Conservation (phyloP, 78 protist species). For the Anaeramoeba ignava region DNA sequence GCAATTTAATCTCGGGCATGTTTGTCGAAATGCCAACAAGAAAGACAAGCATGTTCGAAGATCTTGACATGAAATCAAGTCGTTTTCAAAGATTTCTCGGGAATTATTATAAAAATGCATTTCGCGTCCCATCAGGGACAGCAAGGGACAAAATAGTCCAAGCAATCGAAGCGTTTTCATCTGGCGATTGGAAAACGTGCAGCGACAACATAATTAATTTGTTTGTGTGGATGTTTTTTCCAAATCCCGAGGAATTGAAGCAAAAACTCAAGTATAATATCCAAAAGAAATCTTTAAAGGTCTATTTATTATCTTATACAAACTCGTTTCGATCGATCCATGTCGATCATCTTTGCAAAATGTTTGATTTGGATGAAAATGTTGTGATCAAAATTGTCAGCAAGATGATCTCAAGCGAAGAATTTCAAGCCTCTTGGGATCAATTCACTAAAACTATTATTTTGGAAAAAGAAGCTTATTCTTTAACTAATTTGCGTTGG, state of each 20-base stretch:
- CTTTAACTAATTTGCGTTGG: no score
- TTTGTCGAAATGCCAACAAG: neutral
- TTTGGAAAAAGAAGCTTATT: no score
- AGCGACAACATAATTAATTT: neutral
- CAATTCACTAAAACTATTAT: no score
- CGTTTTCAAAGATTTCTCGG: neutral
- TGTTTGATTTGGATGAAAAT: neutral
- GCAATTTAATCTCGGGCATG: neutral
- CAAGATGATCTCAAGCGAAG: neutral
- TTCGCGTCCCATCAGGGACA: neutral
- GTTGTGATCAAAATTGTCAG: neutral
- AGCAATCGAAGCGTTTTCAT: neutral
- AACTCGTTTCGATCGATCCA: neutral
- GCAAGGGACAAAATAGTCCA: neutral
- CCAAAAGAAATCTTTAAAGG: neutral
- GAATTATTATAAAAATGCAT: neutral
- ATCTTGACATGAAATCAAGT: neutral
- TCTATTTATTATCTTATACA: neutral
- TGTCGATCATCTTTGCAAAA: neutral
- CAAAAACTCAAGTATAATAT: neutral
- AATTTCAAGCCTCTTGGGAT: neutral
- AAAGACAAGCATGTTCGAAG: neutral
- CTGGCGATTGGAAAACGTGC: neutral
- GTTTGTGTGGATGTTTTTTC: neutral
- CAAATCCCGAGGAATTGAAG: neutral